These are phyloP conservation scores for Epicoccum nigrum DNA, from an alignment of 2,329 filamentous ascomycete species.

Conservation along the genomic window DNA sequence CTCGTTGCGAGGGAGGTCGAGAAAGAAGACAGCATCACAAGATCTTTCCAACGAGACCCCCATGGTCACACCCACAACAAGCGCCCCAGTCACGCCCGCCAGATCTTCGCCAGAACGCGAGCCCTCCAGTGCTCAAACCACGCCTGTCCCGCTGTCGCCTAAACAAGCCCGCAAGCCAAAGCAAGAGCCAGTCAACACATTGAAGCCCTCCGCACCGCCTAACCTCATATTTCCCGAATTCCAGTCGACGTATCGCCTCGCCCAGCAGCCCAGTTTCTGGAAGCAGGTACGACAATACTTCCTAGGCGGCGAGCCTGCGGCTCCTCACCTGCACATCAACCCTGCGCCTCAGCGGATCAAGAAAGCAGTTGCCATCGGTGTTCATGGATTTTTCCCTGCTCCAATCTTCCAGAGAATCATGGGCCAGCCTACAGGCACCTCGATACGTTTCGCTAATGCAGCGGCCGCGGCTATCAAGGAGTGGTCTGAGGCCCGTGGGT, in stretches of 20 bases:
- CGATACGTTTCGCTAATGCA: constrained; percentile 87
- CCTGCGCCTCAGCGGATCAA: constrained; percentile 74
- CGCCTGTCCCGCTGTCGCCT: constrained; percentile 29
- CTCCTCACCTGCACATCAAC: constrained; percentile 71
- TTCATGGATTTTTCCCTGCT: constrained; percentile 93
- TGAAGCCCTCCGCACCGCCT: constrained; percentile 38
- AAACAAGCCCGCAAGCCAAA: constrained; percentile 34
- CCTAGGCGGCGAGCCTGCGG: constrained; percentile 59
- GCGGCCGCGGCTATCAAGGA: constrained; percentile 81
- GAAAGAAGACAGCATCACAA: constrained; percentile 29
- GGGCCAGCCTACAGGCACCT: constrained; percentile 94
- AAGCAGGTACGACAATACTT: constrained; percentile 50
- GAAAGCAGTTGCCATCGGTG: constrained; percentile 88
- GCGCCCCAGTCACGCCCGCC: constrained; percentile 47
- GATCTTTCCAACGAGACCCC: constrained; percentile 28
- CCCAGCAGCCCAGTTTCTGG: constrained; percentile 54
- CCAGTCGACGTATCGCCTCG: constrained; percentile 65
- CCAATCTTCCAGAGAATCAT: constrained; percentile 86
- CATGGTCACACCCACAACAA: constrained; percentile 32
- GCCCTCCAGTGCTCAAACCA: constrained; percentile 34
- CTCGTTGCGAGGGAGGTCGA: constrained; percentile 42
- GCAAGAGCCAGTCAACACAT: constrained; percentile 27
- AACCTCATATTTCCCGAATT: constrained; percentile 77
- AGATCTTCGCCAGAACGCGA: constrained; percentile 36
- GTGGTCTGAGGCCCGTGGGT: constrained; percentile 75